A percentile compares a stretch with the other conserved stretches of the same genome.
These are phyloP conservation scores for Fusarium azukiicola DNA, from an alignment of 2,329 filamentous ascomycete species.

Conservation along the genomic window DNA sequence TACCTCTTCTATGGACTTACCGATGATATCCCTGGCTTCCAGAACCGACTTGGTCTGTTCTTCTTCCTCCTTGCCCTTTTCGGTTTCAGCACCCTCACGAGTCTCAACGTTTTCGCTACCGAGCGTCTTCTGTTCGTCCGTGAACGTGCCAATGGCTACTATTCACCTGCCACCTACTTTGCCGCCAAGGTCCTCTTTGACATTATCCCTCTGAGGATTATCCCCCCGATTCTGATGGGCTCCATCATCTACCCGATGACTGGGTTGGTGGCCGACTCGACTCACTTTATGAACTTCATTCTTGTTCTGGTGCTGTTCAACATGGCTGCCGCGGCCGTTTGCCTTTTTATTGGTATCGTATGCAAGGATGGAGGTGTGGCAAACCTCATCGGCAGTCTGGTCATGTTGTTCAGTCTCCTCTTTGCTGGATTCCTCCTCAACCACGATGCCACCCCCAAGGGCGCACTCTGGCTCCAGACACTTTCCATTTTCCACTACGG, in stretches of 20 bases:
- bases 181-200: conserved; percentile 98
- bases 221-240: conserved; percentile 97
- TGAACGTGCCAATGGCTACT: conserved; percentile 98
- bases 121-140: conserved; percentile 95
- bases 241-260: conserved; percentile 99
- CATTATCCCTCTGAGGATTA: conserved; percentile 94
- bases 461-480: conserved; percentile 94
- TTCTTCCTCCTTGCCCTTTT: conserved; percentile 98
- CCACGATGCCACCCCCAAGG: conserved; percentile 93
- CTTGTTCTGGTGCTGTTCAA: conserved; percentile 97
- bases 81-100: conserved; percentile 97
- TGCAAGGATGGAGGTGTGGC: conserved; percentile 96
- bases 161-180: conserved; percentile 96
- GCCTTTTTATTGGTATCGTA: conserved; percentile 96
- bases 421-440: conserved; percentile 98
- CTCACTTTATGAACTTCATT: conserved; percentile 95
- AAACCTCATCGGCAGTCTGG: conserved; percentile 94
- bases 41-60: conserved; percentile 97
- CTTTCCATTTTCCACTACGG: conserved; percentile 99
- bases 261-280: conserved; percentile 89
- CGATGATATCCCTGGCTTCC: conserved; percentile 98
- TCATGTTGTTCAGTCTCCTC: conserved; percentile 98
- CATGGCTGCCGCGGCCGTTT: conserved; percentile 94
- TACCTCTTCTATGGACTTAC: conserved; percentile 98
- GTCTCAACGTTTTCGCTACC: conserved; percentile 94